Conservation (phyloP, 2,329 filamentous ascomycete genomes). For the Colletotrichum acutatum region DNA sequence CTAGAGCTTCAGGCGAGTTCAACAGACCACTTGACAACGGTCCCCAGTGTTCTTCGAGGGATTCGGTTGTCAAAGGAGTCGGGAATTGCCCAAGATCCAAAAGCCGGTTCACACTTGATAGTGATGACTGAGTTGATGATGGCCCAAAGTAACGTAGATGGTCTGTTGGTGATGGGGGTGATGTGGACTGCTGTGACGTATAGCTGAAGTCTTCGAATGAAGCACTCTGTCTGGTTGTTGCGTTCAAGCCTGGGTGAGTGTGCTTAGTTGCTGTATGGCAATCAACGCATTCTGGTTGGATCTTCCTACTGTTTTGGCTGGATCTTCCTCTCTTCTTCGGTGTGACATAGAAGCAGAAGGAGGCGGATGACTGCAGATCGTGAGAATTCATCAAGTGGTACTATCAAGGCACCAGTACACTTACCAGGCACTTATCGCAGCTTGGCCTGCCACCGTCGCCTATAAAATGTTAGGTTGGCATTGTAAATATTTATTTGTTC, state of each 20-base stretch:
- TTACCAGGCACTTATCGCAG: conserved; percentile 17
- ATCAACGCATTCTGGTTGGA: background rate
- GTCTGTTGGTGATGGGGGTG: background rate
- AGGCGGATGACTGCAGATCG: background rate
- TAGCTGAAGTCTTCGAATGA: background rate
- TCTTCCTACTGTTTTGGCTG: conserved; percentile 3
- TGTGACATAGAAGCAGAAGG: conserved; percentile 6
- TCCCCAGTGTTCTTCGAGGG: background rate
- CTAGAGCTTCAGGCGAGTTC: background rate
- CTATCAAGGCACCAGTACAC: background rate
- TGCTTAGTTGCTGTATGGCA: background rate
- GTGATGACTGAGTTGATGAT: too few species aligned
- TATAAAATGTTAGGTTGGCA: background rate
- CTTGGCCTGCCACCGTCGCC: conserved; percentile 22
- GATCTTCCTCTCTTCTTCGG: conserved; percentile 20
- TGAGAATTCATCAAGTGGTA: background rate
- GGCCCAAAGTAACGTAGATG: background rate
- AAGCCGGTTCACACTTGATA: background rate
- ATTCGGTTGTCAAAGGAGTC: background rate
- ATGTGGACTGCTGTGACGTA: background rate
- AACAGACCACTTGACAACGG: background rate
- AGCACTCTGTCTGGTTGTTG: background rate
- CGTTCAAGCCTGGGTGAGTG: background rate
- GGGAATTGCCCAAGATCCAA: background rate
- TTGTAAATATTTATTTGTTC: background rate